Evolutionary conservation across 2,329 filamentous ascomycete species (phyloP), one percentile per base, ranked within the genome.

Genomic region (Fonsecaea multimorphosa): DNA sequence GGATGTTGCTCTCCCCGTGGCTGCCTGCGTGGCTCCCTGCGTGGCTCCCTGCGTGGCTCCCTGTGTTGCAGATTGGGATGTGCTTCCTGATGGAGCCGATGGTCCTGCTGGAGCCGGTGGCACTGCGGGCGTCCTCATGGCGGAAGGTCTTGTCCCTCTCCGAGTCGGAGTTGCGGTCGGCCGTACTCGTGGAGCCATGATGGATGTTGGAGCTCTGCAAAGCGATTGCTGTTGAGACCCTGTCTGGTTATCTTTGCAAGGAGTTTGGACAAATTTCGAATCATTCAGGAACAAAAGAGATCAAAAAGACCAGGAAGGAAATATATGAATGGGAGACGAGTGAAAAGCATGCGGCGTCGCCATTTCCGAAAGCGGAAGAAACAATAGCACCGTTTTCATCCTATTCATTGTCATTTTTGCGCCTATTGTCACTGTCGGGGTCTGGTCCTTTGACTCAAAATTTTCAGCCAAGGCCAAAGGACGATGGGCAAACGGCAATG

Each of bases 351-450:
- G 56, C 65, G 52, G 38, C 24, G 32, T 44, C 36, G 44, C 31
- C 27, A 24, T 34, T 36, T 24, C 65, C 57, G 65, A 46, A 67
- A 54, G 46, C 61, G 40, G 65, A 53, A 61, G 46, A 55, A 57
- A 58, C 44, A 32, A 40, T 16, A 27, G n/a, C 19, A 36, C 65
- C 40, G 65, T 62, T 64, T 64, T 64, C 61, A 62, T 60, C 55
- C 24, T 27, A 52, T 53, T 54, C 40, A 63, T 65, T 63, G 58
- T 65, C 56, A 44, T 49, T 27, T 32, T 14, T 49, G 38, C 6
- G 36, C 16, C 8, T 14, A 49, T 58, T 58, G 56, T 58, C 19
- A 12, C 14, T 44, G 58, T 62, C 24, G 32, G n/a, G 11, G 19
- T 36, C 22, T 56, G 27, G 22, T 38, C 27, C 34, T 36, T 55